Conservation (phyloP, 306 rosid genomes). For the Glycyrrhiza uralensis region DNA sequence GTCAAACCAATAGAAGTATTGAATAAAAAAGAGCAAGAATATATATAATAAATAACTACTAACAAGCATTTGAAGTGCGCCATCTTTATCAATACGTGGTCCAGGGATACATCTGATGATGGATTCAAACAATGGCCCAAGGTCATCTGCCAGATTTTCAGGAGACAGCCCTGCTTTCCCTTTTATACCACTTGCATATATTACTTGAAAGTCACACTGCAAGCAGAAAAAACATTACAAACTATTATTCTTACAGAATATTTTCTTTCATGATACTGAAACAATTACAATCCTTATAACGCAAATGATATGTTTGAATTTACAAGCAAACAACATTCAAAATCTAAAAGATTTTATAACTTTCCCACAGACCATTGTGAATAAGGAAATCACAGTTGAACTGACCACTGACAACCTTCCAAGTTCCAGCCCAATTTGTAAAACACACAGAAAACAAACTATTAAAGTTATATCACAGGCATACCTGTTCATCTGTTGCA, state of each 20-base stretch:
- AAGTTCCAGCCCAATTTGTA: constrained; percentile 9
- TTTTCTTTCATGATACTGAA: not conserved
- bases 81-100: constrained; percentile 87
- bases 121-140: constrained; percentile 95
- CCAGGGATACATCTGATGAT: constrained; percentile 98
- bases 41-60: constrained; percentile 37
- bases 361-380: constrained; percentile 2
- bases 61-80: constrained; percentile 96
- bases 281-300: constrained; percentile 10
- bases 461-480: constrained; percentile 14
- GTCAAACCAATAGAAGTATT: not conserved
- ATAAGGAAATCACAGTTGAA: not conserved
- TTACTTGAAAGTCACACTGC: constrained; percentile 94
- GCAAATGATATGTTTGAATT: constrained; percentile 9
- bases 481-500: constrained; percentile 96
- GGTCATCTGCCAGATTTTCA: constrained; percentile 87
- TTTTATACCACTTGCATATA: constrained; percentile 96
- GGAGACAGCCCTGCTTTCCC: constrained; percentile 93
- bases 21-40: not conserved
- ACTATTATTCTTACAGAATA: not conserved
- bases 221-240: constrained; percentile 29
- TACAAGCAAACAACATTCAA: not conserved
- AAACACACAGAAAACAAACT: not conserved
- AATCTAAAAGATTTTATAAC: constrained; percentile 5
- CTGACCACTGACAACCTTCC: not conserved